Base-by-base conservation (phyloP, 306 rosid species). In the Astragalus membranaceus region DNA sequence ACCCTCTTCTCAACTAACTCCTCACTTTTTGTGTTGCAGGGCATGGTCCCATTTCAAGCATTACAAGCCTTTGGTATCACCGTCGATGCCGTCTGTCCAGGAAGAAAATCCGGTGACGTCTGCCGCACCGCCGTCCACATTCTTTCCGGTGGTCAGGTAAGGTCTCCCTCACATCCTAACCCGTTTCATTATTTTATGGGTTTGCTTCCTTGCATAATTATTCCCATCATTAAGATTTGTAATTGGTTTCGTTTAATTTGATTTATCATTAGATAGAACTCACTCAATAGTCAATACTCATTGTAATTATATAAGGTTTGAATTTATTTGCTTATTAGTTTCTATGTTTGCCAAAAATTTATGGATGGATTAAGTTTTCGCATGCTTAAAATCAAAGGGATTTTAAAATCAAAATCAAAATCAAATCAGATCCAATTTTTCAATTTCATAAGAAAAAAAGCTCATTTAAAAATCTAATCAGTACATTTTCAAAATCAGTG, bases 31-130 rank as follows among this genome's bases (percentile, higher is more conserved):
- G 26, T 72, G 43, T 55, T 82, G 70, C 77, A 88, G 94, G 92
- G 70, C 12, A 93, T 93, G 83, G 92, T 93, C 64, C 94, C 97
- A 3, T 93, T 93, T 77, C 98, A 90, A 69, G 92, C 97, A 4
- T 13, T 93, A 74, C 91, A 69, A 69, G 97, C 98, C 8, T 90
- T 67, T 32, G 97, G 97, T 17, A 43, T 93, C 48, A 13, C 84
- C 35, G 96, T 90, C 16, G 88, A 93, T 44, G 92, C 98, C 23
- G 94, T 85, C 37, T 93, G 96, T 67, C 97, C 98, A 6, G 89
- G 90, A 9, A 90, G 83, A 83, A 90, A 87, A 70, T 74, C 96
- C 42, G 94, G 90, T 8, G 97, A 90, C 14, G 26, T 74, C 61
- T 90, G 96, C 79, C 94, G 90, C 79, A 90, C 98, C 30, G 82